A percentile compares a stretch with the other conserved stretches of the same genome.
These are phyloP conservation scores for Leccinum pachyderme DNA, from an alignment of 1,284 basidiomycete species.

Conservation along the genomic window DNA sequence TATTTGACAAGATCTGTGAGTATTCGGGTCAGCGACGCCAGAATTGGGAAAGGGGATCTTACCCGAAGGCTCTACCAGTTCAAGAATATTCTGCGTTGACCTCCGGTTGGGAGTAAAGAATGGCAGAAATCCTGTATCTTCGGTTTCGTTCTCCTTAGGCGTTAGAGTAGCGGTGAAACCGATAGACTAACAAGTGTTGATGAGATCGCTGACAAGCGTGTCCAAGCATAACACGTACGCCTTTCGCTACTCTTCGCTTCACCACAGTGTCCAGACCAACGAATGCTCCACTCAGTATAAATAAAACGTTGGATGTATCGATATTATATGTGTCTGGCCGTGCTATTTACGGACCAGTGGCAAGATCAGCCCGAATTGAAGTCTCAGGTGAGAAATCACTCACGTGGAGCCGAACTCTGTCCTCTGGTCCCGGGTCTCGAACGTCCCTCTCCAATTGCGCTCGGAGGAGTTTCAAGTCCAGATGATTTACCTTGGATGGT, in stretches of 20 bases:
- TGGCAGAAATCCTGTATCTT: conserved; percentile 40
- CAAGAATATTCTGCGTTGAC: conserved; percentile 48
- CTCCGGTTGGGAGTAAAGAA: conserved; percentile 76
- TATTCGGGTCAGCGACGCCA: conserved; percentile 5
- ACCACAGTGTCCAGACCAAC: conserved; percentile 88
- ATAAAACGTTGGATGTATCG: conserved; percentile 87
- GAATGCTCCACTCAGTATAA: conserved; percentile 91
- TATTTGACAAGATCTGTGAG: conserved; percentile 77
- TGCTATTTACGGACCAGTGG: conserved; percentile 37
- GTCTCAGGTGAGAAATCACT: conserved; percentile 4
- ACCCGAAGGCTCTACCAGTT: conserved; percentile 69
- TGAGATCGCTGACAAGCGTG: not conserved
- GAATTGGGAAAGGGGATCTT: conserved; percentile 13
- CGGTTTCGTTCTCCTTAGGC: conserved; percentile 37
- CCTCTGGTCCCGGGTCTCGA: conserved; percentile 43
- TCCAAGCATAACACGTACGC: conserved; percentile 49
- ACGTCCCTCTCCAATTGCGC: conserved; percentile 42
- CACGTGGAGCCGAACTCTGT: conserved; percentile 25
- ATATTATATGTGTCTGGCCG: conserved; percentile 71
- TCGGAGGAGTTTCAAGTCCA: conserved; percentile 43
- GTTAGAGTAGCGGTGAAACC: conserved; percentile 79
- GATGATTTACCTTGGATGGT: conserved; percentile 76
- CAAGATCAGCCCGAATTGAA: not conserved
- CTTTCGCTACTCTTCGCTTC: conserved; percentile 76
- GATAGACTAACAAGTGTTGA: conserved; percentile 60